A percentile compares a stretch with the other conserved stretches of the same genome.
Evolutionary conservation across 352 stramenopile species (phyloP).

Genomic region (Pythium vanterpoolii): DNA sequence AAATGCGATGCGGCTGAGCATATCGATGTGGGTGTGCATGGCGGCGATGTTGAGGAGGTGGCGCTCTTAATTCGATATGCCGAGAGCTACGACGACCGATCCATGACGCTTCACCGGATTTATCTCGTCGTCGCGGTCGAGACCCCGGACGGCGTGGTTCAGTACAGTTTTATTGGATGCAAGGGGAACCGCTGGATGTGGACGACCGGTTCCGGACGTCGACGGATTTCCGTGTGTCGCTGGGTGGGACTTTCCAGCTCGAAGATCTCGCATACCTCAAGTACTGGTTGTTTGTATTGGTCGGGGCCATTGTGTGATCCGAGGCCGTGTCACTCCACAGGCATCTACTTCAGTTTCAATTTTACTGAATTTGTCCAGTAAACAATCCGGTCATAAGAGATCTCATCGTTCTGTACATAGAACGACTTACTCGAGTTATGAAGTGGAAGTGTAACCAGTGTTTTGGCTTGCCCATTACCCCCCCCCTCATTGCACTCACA

Average conservation of each 20-base stretch:
- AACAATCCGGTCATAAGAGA: background rate
- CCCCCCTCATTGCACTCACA: constrained; percentile 1
- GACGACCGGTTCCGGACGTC: background rate
- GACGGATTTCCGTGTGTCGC: background rate
- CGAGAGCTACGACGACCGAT: background rate
- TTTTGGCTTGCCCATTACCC: too few relatives aligned
- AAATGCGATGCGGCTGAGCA: background rate
- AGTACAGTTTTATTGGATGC: background rate
- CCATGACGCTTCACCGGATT: background rate
- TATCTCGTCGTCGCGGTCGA: background rate
- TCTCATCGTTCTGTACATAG: background rate
- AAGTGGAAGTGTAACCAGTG: too few relatives aligned
- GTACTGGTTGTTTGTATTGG: background rate
- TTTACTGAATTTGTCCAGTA: too few relatives aligned
- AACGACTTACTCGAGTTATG: background rate
- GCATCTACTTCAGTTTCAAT: background rate
- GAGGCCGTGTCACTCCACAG: background rate
- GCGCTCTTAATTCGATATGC: background rate
- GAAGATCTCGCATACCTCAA: background rate
- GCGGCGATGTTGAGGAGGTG: background rate
- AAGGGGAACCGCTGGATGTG: background rate
- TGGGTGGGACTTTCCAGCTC: background rate
- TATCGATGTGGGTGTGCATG: too few relatives aligned
- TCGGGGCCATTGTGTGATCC: background rate
- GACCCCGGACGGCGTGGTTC: background rate